Conservation (phyloP, 805 yeast species). For the Metschnikowia vanudenii region DNA sequence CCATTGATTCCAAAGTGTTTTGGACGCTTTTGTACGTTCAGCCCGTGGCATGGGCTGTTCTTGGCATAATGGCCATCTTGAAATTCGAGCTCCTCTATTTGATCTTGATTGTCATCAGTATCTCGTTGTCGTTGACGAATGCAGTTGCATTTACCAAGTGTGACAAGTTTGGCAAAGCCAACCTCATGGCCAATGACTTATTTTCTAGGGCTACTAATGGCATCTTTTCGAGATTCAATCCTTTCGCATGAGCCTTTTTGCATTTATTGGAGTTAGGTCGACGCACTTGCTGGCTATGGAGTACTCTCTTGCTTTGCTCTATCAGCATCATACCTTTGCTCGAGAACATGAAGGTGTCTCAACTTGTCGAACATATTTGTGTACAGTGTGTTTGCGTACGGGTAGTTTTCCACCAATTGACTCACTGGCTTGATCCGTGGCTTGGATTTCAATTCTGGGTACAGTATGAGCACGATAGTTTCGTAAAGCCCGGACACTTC, state of each 20-base stretch:
- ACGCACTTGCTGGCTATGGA: background rate
- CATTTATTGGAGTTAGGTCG: background rate
- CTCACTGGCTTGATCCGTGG: slow-evolving; percentile 10
- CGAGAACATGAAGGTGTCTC: slow-evolving; percentile 15
- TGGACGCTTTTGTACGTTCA: slow-evolving; percentile 77
- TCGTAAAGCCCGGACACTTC: slow-evolving; percentile 30
- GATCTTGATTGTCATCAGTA: slow-evolving; percentile 62
- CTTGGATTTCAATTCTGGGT: slow-evolving; percentile 2
- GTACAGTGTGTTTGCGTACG: slow-evolving; percentile 8
- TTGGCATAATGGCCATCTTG: slow-evolving; percentile 75
- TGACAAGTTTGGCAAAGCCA: slow-evolving; percentile 88
- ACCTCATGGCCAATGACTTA: slow-evolving; percentile 57
- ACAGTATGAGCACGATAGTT: slow-evolving; percentile 22
- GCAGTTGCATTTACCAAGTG: slow-evolving; percentile 89
- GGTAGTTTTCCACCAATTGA: slow-evolving; percentile 4
- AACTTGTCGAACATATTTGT: slow-evolving; percentile 20
- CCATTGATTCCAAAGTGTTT: slow-evolving; percentile 85
- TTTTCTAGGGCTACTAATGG: slow-evolving; percentile 52
- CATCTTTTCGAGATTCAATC: slow-evolving; percentile 48
- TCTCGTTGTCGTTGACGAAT: slow-evolving; percentile 73
- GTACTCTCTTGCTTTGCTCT: background rate
- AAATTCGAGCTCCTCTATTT: slow-evolving; percentile 72
- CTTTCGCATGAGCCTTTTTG: slow-evolving; percentile 22
- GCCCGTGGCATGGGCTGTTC: slow-evolving; percentile 71
- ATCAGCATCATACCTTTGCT: background rate